Evolutionary conservation across 1,284 basidiomycete species (phyloP).

Genomic region (Ustilago nuda): DNA sequence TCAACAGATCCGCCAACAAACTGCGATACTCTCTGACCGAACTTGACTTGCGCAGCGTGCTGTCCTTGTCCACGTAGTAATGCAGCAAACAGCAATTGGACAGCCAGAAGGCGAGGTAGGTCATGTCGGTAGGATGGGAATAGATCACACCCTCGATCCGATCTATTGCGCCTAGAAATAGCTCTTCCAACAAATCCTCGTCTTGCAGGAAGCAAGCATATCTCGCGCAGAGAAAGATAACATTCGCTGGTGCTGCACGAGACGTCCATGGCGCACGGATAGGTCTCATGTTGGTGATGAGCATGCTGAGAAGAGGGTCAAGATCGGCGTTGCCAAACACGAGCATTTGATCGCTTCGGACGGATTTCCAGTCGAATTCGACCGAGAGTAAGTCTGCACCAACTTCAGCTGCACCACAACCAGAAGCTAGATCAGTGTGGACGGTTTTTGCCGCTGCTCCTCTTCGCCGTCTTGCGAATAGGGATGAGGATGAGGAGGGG

Average conservation of each 20-base stretch:
- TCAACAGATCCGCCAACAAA: conserved; percentile 75
- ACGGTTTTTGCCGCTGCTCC: conserved; percentile 32
- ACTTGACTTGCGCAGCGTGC: conserved; percentile 34
- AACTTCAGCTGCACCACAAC: conserved; percentile 62
- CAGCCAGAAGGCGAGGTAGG: conserved; percentile 90
- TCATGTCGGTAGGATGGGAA: conserved; percentile 77
- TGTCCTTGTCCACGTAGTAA: conserved; percentile 80
- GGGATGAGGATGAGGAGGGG: conserved; percentile 16
- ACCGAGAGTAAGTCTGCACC: conserved; percentile 55
- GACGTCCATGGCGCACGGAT: conserved; percentile 70
- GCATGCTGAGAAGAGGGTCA: conserved; percentile 80
- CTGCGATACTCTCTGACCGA: conserved; percentile 48
- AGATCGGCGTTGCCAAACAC: conserved; percentile 86
- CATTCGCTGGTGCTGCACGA: conserved; percentile 70
- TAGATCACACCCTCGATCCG: conserved; percentile 91
- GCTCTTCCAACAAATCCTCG: conserved; percentile 79
- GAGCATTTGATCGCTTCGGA: conserved; percentile 76
- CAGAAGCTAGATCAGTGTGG: conserved; percentile 49
- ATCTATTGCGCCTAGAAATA: conserved; percentile 89
- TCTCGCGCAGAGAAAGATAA: conserved; percentile 75
- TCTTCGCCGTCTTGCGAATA: conserved; percentile 33
- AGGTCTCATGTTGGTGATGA: conserved; percentile 78
- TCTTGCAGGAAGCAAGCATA: conserved; percentile 75
- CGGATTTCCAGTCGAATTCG: conserved; percentile 56
- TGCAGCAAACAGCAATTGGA: conserved; percentile 90